These are phyloP conservation scores for Tilletia walkeri DNA, from an alignment of 1,284 basidiomycete genomes.

Conservation along the genomic window DNA sequence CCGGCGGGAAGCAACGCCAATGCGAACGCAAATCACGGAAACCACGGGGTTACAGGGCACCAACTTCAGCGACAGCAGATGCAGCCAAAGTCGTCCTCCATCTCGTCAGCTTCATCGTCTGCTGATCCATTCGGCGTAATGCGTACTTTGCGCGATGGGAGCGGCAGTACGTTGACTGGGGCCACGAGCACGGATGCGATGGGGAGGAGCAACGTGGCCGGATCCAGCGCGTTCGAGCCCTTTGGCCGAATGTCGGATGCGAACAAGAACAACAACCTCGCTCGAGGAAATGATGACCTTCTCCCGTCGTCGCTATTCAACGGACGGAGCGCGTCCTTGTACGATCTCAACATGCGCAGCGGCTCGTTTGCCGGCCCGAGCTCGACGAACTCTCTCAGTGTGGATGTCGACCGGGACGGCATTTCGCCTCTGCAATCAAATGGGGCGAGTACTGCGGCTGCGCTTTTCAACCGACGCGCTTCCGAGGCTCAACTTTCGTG, in stretches of 20 bases:
- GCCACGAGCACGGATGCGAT: not conserved
- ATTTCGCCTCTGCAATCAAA: not conserved
- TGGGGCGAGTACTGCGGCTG: not conserved
- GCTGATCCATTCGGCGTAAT: conserved; percentile 15
- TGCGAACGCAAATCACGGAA: not conserved
- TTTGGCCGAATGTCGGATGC: not conserved
- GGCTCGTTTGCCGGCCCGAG: conserved; percentile 5
- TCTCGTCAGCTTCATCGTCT: not conserved
- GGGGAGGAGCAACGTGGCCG: not conserved
- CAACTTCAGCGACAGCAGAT: not conserved
- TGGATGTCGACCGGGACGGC: not conserved
- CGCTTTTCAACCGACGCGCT: conserved; percentile 6
- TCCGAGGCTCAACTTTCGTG: conserved; percentile 7
- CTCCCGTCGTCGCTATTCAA: not conserved
- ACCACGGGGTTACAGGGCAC: not conserved
- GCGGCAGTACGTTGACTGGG: conserved; percentile 13
- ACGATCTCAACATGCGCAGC: not conserved
- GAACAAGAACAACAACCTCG: not conserved
- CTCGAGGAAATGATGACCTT: not conserved
- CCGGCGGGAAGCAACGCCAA: not conserved
- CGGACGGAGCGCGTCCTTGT: conserved; percentile 7
- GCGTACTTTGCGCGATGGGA: conserved; percentile 10
- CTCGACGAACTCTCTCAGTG: not conserved
- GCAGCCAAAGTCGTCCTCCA: not conserved
- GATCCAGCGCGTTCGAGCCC: not conserved